Conservation (phyloP, 1,139 yeast species). For the Sugiyamaella paludigena region DNA sequence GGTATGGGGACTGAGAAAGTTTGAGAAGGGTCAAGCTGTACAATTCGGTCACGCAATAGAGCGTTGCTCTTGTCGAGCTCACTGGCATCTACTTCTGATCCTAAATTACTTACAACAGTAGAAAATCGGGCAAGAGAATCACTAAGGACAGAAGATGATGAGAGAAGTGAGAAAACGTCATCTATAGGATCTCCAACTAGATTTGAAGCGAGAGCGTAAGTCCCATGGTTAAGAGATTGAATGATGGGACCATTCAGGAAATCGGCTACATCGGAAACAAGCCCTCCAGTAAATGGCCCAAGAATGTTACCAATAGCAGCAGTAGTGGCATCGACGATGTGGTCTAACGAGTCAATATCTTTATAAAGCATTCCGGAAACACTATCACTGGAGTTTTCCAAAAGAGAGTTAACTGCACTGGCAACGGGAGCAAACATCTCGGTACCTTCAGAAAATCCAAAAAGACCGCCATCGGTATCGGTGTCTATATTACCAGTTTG, state of each 20-base stretch:
- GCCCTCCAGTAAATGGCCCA: conserved; percentile 8
- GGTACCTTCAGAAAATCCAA: conserved; percentile 12
- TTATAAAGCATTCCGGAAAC: conserved; percentile 11
- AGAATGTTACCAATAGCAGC: conserved; percentile 9
- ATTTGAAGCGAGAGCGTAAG: conserved; percentile 13
- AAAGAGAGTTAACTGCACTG: conserved; percentile 4
- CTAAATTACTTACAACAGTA: neutral
- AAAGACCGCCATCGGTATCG: conserved; percentile 9
- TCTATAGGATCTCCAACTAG: conserved; percentile 17
- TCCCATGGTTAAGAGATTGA: conserved; percentile 21
- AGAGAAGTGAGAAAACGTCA: neutral
- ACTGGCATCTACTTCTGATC: neutral
- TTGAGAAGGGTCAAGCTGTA: conserved; percentile 2
- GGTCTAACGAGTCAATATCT: conserved; percentile 14
- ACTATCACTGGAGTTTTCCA: conserved; percentile 11
- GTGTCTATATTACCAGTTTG: conserved; percentile 16
- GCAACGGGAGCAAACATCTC: conserved; percentile 16
- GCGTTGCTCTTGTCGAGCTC: conserved; percentile 1
- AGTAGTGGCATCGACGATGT: conserved; percentile 11
- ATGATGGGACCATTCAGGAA: conserved; percentile 20
- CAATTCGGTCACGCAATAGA: conserved; percentile 5
- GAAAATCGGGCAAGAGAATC: conserved; percentile 4
- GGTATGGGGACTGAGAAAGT: conserved; percentile 4
- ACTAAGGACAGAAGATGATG: neutral
- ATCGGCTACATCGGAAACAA: conserved; percentile 14